Evolutionary conservation across 805 yeast species (phyloP).

Genomic region (Sugiyamaella valdiviana): DNA sequence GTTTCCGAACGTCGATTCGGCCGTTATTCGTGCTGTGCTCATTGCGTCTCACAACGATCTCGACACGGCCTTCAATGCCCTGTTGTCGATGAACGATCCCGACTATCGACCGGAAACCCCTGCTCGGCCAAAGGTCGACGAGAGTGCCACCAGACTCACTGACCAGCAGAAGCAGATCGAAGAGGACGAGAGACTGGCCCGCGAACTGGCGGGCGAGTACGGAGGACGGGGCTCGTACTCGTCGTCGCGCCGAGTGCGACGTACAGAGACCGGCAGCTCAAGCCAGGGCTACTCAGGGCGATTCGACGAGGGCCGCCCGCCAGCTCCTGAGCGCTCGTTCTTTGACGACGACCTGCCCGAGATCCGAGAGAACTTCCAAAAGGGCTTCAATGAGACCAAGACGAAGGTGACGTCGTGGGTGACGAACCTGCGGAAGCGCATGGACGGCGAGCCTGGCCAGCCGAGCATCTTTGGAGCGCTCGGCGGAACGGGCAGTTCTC

Average conservation of each 20-base stretch:
- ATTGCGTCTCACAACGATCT: conserved; percentile 78
- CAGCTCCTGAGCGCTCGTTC: conserved; percentile 26
- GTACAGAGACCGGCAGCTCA: conserved; percentile 4
- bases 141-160: conserved; percentile 27
- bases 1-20: conserved; percentile 71
- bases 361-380: conserved; percentile 58
- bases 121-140: conserved; percentile 21
- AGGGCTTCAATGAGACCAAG: conserved; percentile 77
- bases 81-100: conserved; percentile 66
- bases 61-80: conserved; percentile 85
- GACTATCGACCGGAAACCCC: conserved; percentile 27
- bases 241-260: conserved; percentile 12
- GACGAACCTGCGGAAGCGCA: conserved; percentile 53
- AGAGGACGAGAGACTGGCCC: conserved; percentile 79
- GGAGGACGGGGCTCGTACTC: conserved; percentile 7
- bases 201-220: conserved; percentile 52
- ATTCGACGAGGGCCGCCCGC: conserved; percentile 22
- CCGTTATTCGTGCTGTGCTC: conserved; percentile 66
- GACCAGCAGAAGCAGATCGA: conserved; percentile 41
- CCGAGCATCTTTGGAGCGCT: conserved; percentile 20
- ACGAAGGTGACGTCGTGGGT: conserved; percentile 75
- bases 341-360: conserved; percentile 40
- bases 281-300: conserved; percentile 23
- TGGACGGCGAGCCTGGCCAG: conserved; percentile 34
- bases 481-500: conserved; percentile 15